These are phyloP conservation scores for Backusella tarrabulga DNA, from an alignment of 192 early-diverging fungal species.

Conservation along the genomic window DNA sequence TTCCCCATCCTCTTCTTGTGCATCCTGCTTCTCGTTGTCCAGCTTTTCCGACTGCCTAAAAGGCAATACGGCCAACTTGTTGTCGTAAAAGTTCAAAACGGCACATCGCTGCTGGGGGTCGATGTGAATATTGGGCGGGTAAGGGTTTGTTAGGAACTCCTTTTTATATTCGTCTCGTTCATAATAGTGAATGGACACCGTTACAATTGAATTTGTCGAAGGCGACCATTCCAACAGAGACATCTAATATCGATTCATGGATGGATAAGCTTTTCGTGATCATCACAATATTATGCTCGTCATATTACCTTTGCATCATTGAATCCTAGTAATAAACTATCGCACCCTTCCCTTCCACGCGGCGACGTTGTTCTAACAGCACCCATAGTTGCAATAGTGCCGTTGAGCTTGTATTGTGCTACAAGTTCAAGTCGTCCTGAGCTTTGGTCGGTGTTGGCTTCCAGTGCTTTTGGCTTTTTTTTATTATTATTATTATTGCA, in stretches of 20 bases:
- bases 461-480: conserved; percentile 23
- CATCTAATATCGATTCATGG: conserved; percentile 58
- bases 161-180: conserved; percentile 88
- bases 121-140: conserved; percentile 61
- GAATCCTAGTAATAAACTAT: conserved; percentile 76
- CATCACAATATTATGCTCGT: neutral
- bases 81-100: conserved; percentile 82
- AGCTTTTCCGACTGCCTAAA: conserved; percentile 66
- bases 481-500: conserved; percentile 3
- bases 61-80: conserved; percentile 88
- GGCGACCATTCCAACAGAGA: conserved; percentile 85
- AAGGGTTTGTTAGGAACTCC: conserved; percentile 64
- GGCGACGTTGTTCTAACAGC: conserved; percentile 64
- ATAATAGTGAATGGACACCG: conserved; percentile 96
- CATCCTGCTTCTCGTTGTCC: conserved; percentile 20
- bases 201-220: conserved; percentile 71
- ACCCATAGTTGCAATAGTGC: conserved; percentile 69
- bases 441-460: conserved; percentile 13
- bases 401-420: conserved; percentile 63
- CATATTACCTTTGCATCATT: conserved; percentile 76
- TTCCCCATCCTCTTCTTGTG: conserved; percentile 53
- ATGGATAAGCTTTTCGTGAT: neutral
- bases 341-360: conserved; percentile 60
- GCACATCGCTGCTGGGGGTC: conserved; percentile 92
- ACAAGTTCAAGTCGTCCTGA: conserved; percentile 63